A percentile compares a stretch with the other conserved stretches of the same genome.
Conservation (phyloP, 345 rosid species). For the Lumnitzera racemosa region DNA sequence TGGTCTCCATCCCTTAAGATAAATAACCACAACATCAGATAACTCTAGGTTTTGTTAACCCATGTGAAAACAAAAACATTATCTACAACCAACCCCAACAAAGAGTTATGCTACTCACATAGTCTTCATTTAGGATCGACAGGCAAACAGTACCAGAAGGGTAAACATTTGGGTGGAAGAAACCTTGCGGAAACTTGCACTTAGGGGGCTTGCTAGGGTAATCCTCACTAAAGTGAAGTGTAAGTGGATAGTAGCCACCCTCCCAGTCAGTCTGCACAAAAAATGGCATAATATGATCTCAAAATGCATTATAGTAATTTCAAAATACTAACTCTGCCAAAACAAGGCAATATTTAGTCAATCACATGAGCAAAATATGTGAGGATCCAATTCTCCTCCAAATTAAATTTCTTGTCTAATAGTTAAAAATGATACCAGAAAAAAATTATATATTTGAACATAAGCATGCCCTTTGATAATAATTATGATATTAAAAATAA, state of each 20-base stretch:
- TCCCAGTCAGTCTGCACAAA: conserved; percentile 79
- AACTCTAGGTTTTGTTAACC: not conserved
- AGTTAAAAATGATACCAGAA: too few relatives aligned
- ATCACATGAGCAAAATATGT: too few relatives aligned
- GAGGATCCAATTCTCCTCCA: too few relatives aligned
- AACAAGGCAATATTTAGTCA: too few relatives aligned
- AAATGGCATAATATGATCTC: not conserved
- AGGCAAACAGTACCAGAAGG: conserved; percentile 92
- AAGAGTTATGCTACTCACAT: conserved; percentile 30
- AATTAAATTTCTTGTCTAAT: too few relatives aligned
- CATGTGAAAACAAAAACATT: too few relatives aligned
- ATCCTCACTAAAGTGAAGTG: conserved; percentile 76
- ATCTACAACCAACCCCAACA: not conserved
- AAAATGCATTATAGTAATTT: too few relatives aligned
- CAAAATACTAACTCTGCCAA: too few relatives aligned
- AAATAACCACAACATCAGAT: not conserved
- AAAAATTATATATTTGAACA: too few relatives aligned
- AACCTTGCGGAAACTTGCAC: conserved; percentile 76
- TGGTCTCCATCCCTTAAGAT: conserved; percentile 75
- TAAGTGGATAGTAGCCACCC: conserved; percentile 72
- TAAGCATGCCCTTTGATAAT: too few relatives aligned
- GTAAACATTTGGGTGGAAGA: conserved; percentile 85
- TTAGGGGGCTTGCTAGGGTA: conserved; percentile 91
- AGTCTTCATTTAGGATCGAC: conserved; percentile 78
- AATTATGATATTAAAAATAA: too few relatives aligned